Percentiles rank a stretch among this genome's conserved stretches.
These are phyloP conservation scores for Allium cepa DNA, from an alignment of 106 monocot genomes.

Conservation along the genomic window DNA sequence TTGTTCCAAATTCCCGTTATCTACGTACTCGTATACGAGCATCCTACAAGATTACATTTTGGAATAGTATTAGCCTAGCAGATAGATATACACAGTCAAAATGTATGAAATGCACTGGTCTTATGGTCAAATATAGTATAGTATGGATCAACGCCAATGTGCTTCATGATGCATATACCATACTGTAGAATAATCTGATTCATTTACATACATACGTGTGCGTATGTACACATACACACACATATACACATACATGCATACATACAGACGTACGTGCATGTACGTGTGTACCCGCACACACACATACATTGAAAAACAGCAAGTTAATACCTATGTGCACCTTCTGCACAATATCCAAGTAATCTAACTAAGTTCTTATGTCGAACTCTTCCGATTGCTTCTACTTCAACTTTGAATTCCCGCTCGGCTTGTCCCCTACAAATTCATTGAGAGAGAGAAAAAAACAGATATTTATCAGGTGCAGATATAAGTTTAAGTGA, in stretches of 20 bases:
- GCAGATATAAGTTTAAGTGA: no score
- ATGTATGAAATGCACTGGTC: no score
- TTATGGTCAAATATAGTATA: no score
- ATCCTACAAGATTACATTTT: constrained; percentile 28
- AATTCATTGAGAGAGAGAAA: not conserved
- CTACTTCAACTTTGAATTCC: constrained; percentile 56
- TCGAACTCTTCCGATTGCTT: constrained; percentile 53
- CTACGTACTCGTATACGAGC: constrained; percentile 88
- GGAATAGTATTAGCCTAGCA: not conserved
- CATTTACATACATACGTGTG: not conserved
- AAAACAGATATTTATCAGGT: not conserved
- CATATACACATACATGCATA: no score
- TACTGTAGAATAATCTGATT: no score
- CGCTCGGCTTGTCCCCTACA: constrained; percentile 54
- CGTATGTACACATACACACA: no score
- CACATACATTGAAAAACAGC: not conserved
- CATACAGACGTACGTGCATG: no score
- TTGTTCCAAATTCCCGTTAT: constrained; percentile 91
- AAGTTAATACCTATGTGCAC: constrained; percentile 38
- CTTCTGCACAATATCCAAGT: constrained; percentile 52
- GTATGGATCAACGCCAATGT: no score
- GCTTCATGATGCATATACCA: no score
- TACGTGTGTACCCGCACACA: no score
- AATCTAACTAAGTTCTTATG: constrained; percentile 53
- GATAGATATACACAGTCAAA: no score